Conservation (phyloP, 73 alveolate genomes). For the Tetrahymena thermophila region DNA sequence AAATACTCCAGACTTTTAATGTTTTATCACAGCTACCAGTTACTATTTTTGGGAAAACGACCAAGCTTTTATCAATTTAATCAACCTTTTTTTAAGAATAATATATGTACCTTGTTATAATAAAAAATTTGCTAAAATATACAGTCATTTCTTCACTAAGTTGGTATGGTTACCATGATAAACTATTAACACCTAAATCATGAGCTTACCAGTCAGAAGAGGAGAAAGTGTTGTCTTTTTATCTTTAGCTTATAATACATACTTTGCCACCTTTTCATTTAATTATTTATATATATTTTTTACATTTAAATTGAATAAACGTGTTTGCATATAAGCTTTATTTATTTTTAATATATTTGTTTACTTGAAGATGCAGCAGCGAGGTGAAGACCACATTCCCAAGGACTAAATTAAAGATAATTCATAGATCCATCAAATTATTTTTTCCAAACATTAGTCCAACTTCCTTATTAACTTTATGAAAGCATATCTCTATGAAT, state of each 20-base stretch:
- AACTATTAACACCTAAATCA: background rate
- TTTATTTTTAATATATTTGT: background rate
- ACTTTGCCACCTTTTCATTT: background rate
- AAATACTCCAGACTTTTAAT: background rate
- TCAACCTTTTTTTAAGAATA: background rate
- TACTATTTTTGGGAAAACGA: background rate
- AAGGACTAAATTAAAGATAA: background rate
- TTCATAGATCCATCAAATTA: background rate
- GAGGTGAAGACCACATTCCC: background rate
- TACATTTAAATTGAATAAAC: background rate
- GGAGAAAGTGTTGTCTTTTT: background rate
- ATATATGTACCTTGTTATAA: background rate
- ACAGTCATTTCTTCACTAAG: background rate
- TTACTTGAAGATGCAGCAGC: slow-evolving; percentile 1
- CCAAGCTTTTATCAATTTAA: background rate
- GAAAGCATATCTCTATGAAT: background rate
- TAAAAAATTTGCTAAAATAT: background rate
- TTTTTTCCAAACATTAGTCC: background rate
- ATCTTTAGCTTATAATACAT: background rate
- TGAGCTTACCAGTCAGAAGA: background rate
- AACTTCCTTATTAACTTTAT: background rate
- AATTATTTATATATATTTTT: background rate
- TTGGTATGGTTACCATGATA: background rate
- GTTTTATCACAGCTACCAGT: background rate
- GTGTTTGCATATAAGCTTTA: background rate